Evolutionary conservation across 2,329 filamentous ascomycete genomes (phyloP), one percentile per base, ranked within the genome.

Genomic region (Apiospora phragmitis): DNA sequence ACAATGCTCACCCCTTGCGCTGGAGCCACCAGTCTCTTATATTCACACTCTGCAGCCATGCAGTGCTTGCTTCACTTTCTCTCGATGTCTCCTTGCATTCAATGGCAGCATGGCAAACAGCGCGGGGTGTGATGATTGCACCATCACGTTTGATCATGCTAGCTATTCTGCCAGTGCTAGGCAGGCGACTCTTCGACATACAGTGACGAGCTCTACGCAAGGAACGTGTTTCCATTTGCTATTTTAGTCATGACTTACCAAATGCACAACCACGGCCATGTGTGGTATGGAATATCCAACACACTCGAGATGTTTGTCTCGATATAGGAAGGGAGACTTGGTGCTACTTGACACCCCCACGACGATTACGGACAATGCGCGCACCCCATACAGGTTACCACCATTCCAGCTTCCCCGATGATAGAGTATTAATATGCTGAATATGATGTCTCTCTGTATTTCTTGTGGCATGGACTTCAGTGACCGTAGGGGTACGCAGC

Each of bases 131-230:
- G 21, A 35, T 62, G 1, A 38, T 38, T 9, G 6, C 51, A 8
- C 51, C 7, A 35, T 59, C 26, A 29, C 11, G 16, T 35, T 59
- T 59, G 29, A 4, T 59, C 6, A 21, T 3, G 1, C 5, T 11
- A 9, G 1, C 5, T 11, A 9, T 9, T 12, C 3, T 11, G 16
- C 1, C 1, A 21, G 26, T 11, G 16, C 1, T 3, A 21, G 26
- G 26, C 11, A 3, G 26, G 4, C 16, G 11, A 21, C 4, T 4
- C 0, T 16, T 35, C 21, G 14, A 59, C 6, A 35, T 21, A 5
- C 26, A 59, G 5, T 18, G 24, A 16, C 26, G 14, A 32, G 32
- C 4, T 32, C 1, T 6, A 32, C 26, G 26, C 7, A 4, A 55
- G 7, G 26, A 5, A 14, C 5, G 29, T 55, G 26, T 55, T 32